These are phyloP conservation scores for Clarireedia homoeocarpa DNA, from an alignment of 2,329 filamentous ascomycete species.

Conservation along the genomic window DNA sequence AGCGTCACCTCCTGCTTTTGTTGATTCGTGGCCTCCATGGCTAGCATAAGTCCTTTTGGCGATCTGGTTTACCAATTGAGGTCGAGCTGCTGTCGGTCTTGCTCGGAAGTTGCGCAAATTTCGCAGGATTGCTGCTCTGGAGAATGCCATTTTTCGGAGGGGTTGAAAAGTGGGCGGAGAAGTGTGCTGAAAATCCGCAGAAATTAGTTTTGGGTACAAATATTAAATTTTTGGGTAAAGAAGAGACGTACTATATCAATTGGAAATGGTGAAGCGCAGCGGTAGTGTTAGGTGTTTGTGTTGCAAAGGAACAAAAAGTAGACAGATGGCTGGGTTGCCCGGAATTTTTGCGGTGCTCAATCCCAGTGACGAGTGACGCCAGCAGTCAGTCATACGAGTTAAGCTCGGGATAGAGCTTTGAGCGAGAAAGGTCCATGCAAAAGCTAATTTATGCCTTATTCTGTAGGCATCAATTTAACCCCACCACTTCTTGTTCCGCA, in stretches of 20 bases:
- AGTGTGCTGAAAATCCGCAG: neutral
- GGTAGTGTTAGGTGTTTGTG: too few relatives aligned
- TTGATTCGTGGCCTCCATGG: constrained; percentile 28
- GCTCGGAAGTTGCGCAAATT: constrained; percentile 27
- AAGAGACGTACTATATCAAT: neutral
- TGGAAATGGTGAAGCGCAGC: neutral
- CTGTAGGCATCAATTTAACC: neutral
- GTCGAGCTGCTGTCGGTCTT: constrained; percentile 29
- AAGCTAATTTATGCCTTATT: neutral
- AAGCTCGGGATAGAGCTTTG: too few relatives aligned
- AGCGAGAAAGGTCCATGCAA: too few relatives aligned
- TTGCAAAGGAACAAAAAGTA: too few relatives aligned
- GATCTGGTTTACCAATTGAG: constrained; percentile 33
- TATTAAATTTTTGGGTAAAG: too few relatives aligned
- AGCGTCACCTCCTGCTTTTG: constrained; percentile 37
- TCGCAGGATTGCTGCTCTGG: constrained; percentile 30
- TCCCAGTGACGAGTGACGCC: too few relatives aligned
- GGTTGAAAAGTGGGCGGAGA: neutral
- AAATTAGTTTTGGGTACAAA: neutral
- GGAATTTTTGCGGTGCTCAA: too few relatives aligned
- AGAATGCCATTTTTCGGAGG: constrained; percentile 27
- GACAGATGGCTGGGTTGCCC: too few relatives aligned
- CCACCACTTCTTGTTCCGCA: neutral
- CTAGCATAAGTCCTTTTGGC: constrained; percentile 39
- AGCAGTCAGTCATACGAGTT: too few relatives aligned